Evolutionary conservation across 768 basidiomycete genomes (phyloP), one percentile per base, ranked within the genome.

Genomic region (Inosperma sp.): DNA sequence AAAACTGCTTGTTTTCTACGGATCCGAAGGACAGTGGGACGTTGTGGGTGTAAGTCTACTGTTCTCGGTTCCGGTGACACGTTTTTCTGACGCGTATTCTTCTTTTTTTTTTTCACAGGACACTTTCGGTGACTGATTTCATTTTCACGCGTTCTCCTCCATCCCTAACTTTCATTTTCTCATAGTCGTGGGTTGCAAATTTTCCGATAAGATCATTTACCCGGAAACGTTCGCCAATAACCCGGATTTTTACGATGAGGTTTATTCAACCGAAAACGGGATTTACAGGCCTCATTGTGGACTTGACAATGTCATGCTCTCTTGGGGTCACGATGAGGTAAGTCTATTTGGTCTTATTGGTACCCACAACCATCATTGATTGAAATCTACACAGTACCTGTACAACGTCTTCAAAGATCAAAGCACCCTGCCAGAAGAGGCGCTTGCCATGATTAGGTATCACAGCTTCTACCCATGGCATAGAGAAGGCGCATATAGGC

Each of bases 391-490:
- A 30, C 57, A 90, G 88, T 93, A 93, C 64, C 74, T 93, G 5
- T 92, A 91, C 68, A 71, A 87, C 56, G 83, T 94, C 56, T 70
- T 90, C 54, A 91, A 90, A 67, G 82, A 84, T 56, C 92, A 94
- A 64, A 83, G 82, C 55, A 78, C 76, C 4, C 82, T 94, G 0
- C 92, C 92, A 3, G 77, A 77, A 31, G 92, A 89, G 58, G 92
- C 78, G 0, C 74, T 95, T 23, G 84, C 86, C 7, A 95, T 95
- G 92, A 91, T 95, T 62, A 82, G 93, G 26, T 95, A 90, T 65
- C 93, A 94, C 71, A 89, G 86, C 60, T 95, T 94, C 76, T 95
- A 94, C 70, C 92, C 93, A 22, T 93, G 90, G 92, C 93, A 95
- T 68, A 79, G 92, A 35, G 93, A 93, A 62, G 78, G 78, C 48